Evolutionary conservation across 345 rosid species (phyloP), one percentile per base, ranked within the genome.

Genomic region (Psidium guajava): DNA sequence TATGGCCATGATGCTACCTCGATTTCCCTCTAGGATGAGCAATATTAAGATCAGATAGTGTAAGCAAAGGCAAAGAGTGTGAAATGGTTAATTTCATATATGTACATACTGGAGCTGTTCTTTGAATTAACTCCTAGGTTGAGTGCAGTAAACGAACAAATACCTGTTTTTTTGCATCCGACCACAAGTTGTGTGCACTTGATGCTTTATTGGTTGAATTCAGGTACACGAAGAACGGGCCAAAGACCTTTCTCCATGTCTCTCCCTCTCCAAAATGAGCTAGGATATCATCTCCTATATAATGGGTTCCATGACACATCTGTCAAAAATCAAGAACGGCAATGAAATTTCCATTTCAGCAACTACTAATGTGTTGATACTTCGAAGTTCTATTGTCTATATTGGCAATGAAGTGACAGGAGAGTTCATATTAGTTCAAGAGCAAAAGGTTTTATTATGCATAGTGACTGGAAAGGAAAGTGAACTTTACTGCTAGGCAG

Each of bases 201-300:
- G 89, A 88, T 25, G 85, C 75, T 44, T 85, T 64, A 40, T 83
- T 52, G 28, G 89, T 88, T 25, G 91, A 91, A 88, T 91, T 91
- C 25, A 91, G 85, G 85, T 88, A 91, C n/a, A 89, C 82, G 6
- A 88, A 89, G 86, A 91, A 44, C 11, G 92, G 91, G 49, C 91
- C 91, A 9, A 91, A 87, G 21, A 90, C 91, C 75, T 91, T 91
- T 84, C 86, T 88, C 93, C 93, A 91, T 21, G 83, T 82, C 86
- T 90, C 93, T 64, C 88, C 91, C 54, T 87, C 89, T 85, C 75
- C 81, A 82, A 91, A 91, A 32, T 88, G 88, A 64, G 91, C 88
- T 69, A 86, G 2, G 44, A 87, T 87, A 36, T 87, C 91, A 18
- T 86, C 87, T 21, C 91, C 91, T 57, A 86, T 88, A 36, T 84